Evolutionary conservation across 345 rosid genomes (phyloP).

Genomic region (Garcia nutans): DNA sequence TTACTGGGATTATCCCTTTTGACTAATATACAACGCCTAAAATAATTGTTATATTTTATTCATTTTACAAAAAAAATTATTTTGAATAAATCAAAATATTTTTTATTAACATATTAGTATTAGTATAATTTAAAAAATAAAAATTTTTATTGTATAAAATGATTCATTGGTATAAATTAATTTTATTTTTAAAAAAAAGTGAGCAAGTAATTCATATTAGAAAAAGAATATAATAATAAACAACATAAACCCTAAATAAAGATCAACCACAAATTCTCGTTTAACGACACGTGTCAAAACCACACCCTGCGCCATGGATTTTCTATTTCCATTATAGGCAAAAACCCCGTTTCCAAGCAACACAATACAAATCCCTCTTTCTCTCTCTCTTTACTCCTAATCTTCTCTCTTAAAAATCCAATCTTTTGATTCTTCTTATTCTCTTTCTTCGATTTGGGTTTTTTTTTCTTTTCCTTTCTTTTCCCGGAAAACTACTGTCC

Average conservation of each 20-base stretch:
- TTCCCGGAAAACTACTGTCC: neutral
- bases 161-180: too few relatives aligned
- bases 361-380: neutral
- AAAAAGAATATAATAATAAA: neutral
- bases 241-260: conserved; percentile 42
- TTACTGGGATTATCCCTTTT: too few relatives aligned
- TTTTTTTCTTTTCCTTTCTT: neutral
- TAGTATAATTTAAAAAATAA: too few relatives aligned
- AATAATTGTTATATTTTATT: too few relatives aligned
- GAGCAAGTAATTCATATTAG: too few relatives aligned
- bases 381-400: neutral
- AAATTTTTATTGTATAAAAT: too few relatives aligned
- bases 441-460: neutral
- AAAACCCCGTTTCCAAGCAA: conserved; percentile 17
- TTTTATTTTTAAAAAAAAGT: too few relatives aligned
- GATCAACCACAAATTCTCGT: neutral
- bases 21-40: too few relatives aligned
- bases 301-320: conserved; percentile 19
- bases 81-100: too few relatives aligned
- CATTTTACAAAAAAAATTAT: too few relatives aligned
- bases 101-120: too few relatives aligned
- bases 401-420: neutral
- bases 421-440: too few relatives aligned
- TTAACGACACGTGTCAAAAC: conserved; percentile 30
- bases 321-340: conserved; percentile 13